These are phyloP conservation scores for Steccherinum ochraceum DNA, from an alignment of 768 basidiomycete species.

Conservation along the genomic window DNA sequence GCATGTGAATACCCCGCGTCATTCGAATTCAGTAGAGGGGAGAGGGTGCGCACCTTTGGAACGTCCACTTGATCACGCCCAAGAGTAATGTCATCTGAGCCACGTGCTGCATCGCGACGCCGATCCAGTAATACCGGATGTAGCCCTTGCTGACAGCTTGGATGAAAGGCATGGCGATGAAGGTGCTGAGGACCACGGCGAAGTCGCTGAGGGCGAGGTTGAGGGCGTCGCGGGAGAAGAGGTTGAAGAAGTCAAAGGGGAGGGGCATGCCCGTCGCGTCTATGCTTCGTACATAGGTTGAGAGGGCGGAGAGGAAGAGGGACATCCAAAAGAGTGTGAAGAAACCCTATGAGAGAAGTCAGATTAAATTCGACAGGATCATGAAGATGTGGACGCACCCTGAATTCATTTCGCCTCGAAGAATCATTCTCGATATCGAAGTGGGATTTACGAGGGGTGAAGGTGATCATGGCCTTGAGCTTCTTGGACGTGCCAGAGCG, in stretches of 20 bases:
- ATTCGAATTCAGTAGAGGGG: background rate
- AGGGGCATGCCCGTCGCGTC: constrained; percentile 76
- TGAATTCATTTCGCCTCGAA: constrained; percentile 78
- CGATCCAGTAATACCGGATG: constrained; percentile 76
- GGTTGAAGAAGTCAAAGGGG: constrained; percentile 72
- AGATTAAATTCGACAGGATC: too few species aligned
- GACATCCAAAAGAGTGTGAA: constrained; percentile 93
- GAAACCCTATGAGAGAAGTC: constrained; percentile 70
- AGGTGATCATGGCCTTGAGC: constrained; percentile 77
- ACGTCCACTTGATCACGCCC: constrained; percentile 82
- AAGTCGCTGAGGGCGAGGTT: constrained; percentile 81
- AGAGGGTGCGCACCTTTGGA: constrained; percentile 50
- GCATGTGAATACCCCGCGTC: background rate
- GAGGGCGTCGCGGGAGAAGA: constrained; percentile 83
- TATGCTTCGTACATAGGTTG: constrained; percentile 71
- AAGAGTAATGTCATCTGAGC: constrained; percentile 72
- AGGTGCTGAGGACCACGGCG: constrained; percentile 70
- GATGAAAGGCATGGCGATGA: constrained; percentile 78
- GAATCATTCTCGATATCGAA: constrained; percentile 79
- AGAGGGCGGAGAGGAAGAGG: constrained; percentile 74
- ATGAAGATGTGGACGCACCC: constrained; percentile 37
- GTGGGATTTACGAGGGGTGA: constrained; percentile 77
- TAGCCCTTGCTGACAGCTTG: constrained; percentile 70
- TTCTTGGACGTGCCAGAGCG: constrained; percentile 70
- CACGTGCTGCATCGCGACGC: constrained; percentile 71